Conservation (phyloP, 805 yeast species). For the Sungouiozyma intestinalis region DNA sequence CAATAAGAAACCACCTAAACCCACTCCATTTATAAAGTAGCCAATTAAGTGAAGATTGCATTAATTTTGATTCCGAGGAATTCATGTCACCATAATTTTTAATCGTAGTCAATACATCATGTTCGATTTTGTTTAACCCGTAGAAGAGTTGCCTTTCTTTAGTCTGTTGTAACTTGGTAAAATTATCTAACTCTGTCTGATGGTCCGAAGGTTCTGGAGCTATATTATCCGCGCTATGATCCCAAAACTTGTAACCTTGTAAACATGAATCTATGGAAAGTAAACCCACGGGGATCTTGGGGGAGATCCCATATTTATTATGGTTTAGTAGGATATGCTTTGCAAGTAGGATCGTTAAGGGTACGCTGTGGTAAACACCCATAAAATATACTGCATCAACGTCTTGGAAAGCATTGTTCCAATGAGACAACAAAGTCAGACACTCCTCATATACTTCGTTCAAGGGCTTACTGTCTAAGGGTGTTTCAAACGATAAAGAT, state of each 20-base stretch:
- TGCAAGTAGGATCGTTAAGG: conserved; percentile 38
- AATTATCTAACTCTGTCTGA: conserved; percentile 5
- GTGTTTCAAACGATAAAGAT: conserved; percentile 29
- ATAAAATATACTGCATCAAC: conserved; percentile 41
- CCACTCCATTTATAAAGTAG: conserved; percentile 33
- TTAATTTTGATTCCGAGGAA: conserved; percentile 31
- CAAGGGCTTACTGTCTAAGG: conserved; percentile 19
- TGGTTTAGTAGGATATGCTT: conserved; percentile 33
- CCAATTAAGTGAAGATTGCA: conserved; percentile 35
- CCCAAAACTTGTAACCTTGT: conserved; percentile 32
- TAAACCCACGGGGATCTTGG: conserved; percentile 23
- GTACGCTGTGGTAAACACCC: conserved; percentile 45
- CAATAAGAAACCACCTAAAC: conserved; percentile 38
- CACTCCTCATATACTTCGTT: conserved; percentile 33
- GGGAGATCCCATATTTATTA: conserved; percentile 10
- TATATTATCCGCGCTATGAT: conserved; percentile 28
- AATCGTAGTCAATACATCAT: conserved; percentile 15
- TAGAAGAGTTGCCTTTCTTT: conserved; percentile 25
- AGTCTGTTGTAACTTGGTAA: conserved; percentile 17
- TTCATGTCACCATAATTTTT: conserved; percentile 32
- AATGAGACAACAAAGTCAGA: conserved; percentile 36
- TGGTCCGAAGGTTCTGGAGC: conserved; percentile 2
- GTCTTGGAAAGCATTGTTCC: conserved; percentile 38
- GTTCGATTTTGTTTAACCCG: conserved; percentile 19
- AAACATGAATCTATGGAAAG: conserved; percentile 30